These are phyloP conservation scores for Kurtzmaniella natalensis DNA, from an alignment of 1,139 yeast species.

Conservation along the genomic window DNA sequence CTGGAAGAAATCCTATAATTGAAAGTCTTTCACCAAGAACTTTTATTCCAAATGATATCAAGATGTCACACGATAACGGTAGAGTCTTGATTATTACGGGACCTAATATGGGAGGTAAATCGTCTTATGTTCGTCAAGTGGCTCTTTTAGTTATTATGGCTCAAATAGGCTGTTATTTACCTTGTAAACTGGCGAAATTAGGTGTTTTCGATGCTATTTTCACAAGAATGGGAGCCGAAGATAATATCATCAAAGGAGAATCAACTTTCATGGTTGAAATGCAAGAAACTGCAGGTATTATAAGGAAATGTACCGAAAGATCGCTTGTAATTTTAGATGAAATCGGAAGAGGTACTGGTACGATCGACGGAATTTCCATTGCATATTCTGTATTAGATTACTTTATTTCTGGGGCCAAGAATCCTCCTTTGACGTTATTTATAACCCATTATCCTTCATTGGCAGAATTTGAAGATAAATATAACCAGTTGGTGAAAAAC, in stretches of 20 bases:
- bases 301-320: constrained; percentile 38
- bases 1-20: constrained; percentile 78
- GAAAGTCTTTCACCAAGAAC: constrained; percentile 43
- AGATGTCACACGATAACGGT: constrained; percentile 38
- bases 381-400: constrained; percentile 75
- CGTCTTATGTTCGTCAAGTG: constrained; percentile 62
- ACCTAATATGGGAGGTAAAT: constrained; percentile 77
- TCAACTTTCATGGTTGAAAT: constrained; percentile 78
- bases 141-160: constrained; percentile 55
- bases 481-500: constrained; percentile 43
- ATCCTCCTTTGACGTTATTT: constrained; percentile 59
- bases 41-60: constrained; percentile 70
- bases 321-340: constrained; percentile 79
- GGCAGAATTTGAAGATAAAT: constrained; percentile 44
- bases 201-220: constrained; percentile 58
- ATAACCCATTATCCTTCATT: constrained; percentile 87
- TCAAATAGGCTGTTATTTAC: constrained; percentile 46
- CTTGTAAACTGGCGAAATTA: constrained; percentile 40
- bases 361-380: constrained; percentile 83
- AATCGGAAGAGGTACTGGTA: constrained; percentile 84
- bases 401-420: constrained; percentile 39
- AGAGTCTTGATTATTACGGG: constrained; percentile 65
- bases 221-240: constrained; percentile 70
- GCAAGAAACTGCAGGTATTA: constrained; percentile 57
- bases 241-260: constrained; percentile 61